Base-by-base conservation (phyloP, 2,329 filamentous ascomycete species). In the Cadophora gregata region DNA sequence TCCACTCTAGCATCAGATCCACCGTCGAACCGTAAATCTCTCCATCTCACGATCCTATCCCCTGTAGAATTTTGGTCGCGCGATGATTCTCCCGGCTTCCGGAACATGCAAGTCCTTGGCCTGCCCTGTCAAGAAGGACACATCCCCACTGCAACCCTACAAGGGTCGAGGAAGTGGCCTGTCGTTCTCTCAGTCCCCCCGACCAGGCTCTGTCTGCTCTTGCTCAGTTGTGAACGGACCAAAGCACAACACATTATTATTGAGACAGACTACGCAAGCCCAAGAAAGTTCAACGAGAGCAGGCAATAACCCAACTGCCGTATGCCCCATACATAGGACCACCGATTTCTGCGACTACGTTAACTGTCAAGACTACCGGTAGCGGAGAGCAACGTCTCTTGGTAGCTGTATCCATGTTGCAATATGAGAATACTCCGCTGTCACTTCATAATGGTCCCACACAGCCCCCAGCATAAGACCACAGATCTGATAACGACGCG, bases 61-160 rank as follows among this genome's bases (percentile, higher is more conserved):
- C 53, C 53, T 58, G 31, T 58, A 59, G 8, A n/a, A 29, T 25
- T 42, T 27, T 25, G 36, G 36, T 59, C 33, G 38, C 33, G 56
- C 38, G 24, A 45, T 45, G 56, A 59, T 59, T 25, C 56, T 59
- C 56, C 36, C 56, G 56, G 56, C 36, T 59, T 59, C 56, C 56
- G 56, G 56, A 59, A 59, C 36, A 29, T 29, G 24, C 56, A 42
- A 36, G 31, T 5, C 24, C n/a, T 19, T 33, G 8, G 29, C 19
- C 31, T 36, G 16, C 31, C 29, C 29, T 56, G 29, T 36, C 19
- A 36, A 12, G 19, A 36, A 14, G 25, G 0, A 16, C 12, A 3
- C 10, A 25, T 59, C 56, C 24, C 24, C 31, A 25, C 21, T 42
- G 12, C n/a, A 59, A 45, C 56, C 56, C 56, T 59, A 58, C 16